A percentile compares a stretch with the other conserved stretches of the same genome.
These are phyloP conservation scores for Noccaea caerulescens DNA, from an alignment of 345 rosid genomes.

Conservation along the genomic window DNA sequence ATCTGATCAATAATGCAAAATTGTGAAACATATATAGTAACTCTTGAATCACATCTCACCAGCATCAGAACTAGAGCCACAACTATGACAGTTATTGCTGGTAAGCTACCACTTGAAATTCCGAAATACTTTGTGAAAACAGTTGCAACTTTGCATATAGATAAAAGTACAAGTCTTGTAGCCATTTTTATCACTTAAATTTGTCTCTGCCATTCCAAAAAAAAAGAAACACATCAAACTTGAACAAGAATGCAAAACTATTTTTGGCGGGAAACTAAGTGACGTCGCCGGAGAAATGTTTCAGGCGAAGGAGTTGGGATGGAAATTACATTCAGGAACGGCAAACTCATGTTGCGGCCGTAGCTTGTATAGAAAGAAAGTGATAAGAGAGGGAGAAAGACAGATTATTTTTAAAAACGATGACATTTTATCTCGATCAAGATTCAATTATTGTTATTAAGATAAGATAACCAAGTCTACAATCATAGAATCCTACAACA, in stretches of 20 bases:
- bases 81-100: conserved; percentile 66
- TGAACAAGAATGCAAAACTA: not conserved
- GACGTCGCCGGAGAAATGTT: conserved; percentile 23
- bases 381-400: not conserved
- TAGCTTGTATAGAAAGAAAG: not conserved
- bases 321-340: conserved; percentile 23
- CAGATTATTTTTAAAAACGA: not conserved
- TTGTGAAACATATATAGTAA: not conserved
- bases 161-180: conserved; percentile 67
- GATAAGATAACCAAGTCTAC: not conserved
- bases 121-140: conserved; percentile 49
- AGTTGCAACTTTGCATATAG: conserved; percentile 60
- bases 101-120: conserved; percentile 66
- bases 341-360: conserved; percentile 35
- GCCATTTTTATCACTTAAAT: conserved; percentile 58
- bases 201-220: conserved; percentile 37
- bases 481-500: not conserved
- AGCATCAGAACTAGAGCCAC: conserved; percentile 85
- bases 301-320: not conserved
- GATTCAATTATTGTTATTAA: not conserved
- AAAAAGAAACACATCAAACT: not conserved
- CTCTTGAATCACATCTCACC: conserved; percentile 42
- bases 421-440: not conserved
- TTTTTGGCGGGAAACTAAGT: conserved; percentile 39
- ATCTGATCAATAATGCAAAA: too few species aligned